phyloP scores from a whole-genome alignment of 2,329 filamentous ascomycete genomes.

The Dothistroma septosporum region DNA sequence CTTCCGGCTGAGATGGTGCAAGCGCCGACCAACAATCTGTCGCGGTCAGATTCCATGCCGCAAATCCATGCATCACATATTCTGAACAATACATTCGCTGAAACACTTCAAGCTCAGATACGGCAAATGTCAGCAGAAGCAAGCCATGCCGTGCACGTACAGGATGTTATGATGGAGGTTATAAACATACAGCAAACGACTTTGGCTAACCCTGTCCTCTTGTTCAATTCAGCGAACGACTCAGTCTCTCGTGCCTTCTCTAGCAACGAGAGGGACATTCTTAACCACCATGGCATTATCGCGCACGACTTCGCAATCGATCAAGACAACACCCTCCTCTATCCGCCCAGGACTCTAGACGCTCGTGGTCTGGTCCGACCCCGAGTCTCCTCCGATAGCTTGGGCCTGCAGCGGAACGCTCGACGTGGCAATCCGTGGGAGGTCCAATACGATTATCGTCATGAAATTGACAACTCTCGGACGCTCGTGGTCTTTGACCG shows the following conservation, averaged over 20 bases:
- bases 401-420: not conserved
- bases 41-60: not conserved
- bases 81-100: not conserved
- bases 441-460: not conserved
- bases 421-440: not conserved
- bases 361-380: too few species aligned
- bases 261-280: too few species aligned
- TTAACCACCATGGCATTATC: not conserved
- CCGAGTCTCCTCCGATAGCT: too few species aligned
- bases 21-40: not conserved
- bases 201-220: not conserved
- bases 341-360: not conserved
- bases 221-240: not conserved
- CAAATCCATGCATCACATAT: not conserved
- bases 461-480: not conserved
- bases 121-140: not conserved
- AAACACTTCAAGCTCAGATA: not conserved
- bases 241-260: too few species aligned
- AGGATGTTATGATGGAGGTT: not conserved
- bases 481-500: not conserved
- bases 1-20: not conserved
- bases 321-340: not conserved
- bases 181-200: not conserved
- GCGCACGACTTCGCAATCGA: not conserved
- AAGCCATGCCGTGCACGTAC: not conserved